Conservation (phyloP, 1,284 basidiomycete species). For the Peniophora sp. region DNA sequence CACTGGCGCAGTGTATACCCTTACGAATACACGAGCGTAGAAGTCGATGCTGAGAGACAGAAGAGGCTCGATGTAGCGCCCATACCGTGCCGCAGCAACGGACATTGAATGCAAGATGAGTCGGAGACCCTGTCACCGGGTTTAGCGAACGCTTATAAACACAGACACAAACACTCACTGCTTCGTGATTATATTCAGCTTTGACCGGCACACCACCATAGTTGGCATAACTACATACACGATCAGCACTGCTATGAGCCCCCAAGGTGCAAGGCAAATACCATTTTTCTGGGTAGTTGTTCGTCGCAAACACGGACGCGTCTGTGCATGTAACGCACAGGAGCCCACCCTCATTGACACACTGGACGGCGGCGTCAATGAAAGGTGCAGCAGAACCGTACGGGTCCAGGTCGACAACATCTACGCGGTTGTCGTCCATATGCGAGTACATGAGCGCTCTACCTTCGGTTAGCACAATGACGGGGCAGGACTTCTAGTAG, state of each 20-base stretch:
- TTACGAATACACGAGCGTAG: slow-evolving; percentile 90
- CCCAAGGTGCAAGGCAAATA: slow-evolving; percentile 25
- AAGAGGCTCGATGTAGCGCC: slow-evolving; percentile 87
- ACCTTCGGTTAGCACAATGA: background rate
- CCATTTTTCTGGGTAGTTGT: slow-evolving; percentile 97
- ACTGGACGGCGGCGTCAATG: slow-evolving; percentile 94
- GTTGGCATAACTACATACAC: slow-evolving; percentile 69
- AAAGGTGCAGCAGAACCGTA: slow-evolving; percentile 98
- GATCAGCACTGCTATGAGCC: background rate
- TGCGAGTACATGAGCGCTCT: slow-evolving; percentile 91
- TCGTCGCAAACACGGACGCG: slow-evolving; percentile 87
- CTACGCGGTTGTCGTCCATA: slow-evolving; percentile 72
- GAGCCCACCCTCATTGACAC: slow-evolving; percentile 82
- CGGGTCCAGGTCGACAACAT: slow-evolving; percentile 95
- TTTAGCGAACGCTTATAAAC: slow-evolving; percentile 1
- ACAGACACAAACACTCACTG: slow-evolving; percentile 36
- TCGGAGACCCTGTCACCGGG: slow-evolving; percentile 62
- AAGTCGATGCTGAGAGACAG: slow-evolving; percentile 96
- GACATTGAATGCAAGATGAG: slow-evolving; percentile 84
- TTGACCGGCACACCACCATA: slow-evolving; percentile 93
- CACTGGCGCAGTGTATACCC: slow-evolving; percentile 68
- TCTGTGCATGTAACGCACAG: slow-evolving; percentile 97
- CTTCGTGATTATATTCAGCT: slow-evolving; percentile 93
- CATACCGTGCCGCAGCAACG: slow-evolving; percentile 85
- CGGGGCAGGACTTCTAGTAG: background rate